A percentile compares a stretch with the other conserved stretches of the same genome.
phyloP scores from a whole-genome alignment of 2,329 filamentous ascomycete genomes.

The Pezizomycotina sp. region DNA sequence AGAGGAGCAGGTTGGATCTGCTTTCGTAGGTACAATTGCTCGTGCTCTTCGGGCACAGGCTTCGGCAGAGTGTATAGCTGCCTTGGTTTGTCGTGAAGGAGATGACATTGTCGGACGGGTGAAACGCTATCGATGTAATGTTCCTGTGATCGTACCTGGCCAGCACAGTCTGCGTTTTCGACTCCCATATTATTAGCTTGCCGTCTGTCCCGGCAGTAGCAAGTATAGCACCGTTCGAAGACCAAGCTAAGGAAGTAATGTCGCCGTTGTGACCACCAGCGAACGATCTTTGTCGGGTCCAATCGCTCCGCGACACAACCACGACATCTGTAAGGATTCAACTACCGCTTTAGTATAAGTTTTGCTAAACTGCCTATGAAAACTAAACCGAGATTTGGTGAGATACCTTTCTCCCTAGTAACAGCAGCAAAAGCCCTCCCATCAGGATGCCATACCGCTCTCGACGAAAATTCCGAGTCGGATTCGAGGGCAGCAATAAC shows the following conservation, averaged over 20 bases:
- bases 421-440: conserved; percentile 71
- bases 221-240: conserved; percentile 79
- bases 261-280: conserved; percentile 63
- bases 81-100: conserved; percentile 89
- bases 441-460: conserved; percentile 81
- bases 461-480: conserved; percentile 58
- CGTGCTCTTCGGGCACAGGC: conserved; percentile 44
- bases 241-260: conserved; percentile 80
- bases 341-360: conserved; percentile 3
- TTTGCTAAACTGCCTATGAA: too few species aligned
- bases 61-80: conserved; percentile 78
- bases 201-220: conserved; percentile 52
- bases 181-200: conserved; percentile 71
- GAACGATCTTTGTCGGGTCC: conserved; percentile 72
- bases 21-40: too few species aligned
- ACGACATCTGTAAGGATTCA: conserved; percentile 44
- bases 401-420: too few species aligned
- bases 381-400: too few species aligned
- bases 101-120: conserved; percentile 70
- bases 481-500: conserved; percentile 58
- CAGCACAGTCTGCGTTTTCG: conserved; percentile 67
- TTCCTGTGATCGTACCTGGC: conserved; percentile 64
- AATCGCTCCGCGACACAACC: conserved; percentile 73
- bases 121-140: conserved; percentile 77
- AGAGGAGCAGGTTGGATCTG: conserved; percentile 58